A percentile compares a stretch with the other conserved stretches of the same genome.
Conservation (phyloP, 352 stramenopile genomes). For the Phytopythium mirpurense region DNA sequence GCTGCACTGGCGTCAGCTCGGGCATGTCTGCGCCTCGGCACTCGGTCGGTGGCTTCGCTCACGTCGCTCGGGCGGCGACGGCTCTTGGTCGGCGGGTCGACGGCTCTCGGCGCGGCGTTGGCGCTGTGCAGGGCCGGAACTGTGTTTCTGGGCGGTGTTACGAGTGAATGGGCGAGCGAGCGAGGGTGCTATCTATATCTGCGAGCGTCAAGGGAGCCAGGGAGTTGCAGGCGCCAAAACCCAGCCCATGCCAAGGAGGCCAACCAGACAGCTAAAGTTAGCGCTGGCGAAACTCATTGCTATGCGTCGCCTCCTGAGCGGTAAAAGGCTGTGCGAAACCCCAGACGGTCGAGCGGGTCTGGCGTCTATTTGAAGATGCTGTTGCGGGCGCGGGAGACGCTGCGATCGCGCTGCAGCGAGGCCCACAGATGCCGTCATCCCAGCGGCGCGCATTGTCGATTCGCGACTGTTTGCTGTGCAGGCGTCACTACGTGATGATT, state of each 20-base stretch:
- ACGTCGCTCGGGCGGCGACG: slow-evolving; percentile 2
- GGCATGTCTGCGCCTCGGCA: slow-evolving; percentile 12
- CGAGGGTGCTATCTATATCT: neutral
- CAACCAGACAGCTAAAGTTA: no score
- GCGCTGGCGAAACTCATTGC: neutral
- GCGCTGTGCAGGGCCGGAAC: neutral
- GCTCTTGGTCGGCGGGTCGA: neutral
- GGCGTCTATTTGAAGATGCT: neutral
- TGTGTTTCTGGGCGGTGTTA: no score
- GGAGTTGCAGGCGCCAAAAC: neutral
- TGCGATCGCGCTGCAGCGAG: no score
- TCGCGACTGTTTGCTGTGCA: no score
- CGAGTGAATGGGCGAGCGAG: no score
- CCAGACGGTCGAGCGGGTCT: neutral
- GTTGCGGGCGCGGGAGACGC: neutral
- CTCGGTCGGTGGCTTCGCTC: neutral
- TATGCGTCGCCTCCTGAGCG: neutral
- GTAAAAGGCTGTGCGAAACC: neutral
- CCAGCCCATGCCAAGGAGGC: no score
- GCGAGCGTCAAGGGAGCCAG: neutral
- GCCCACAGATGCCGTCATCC: no score
- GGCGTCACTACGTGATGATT: no score
- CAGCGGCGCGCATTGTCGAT: no score
- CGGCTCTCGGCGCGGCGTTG: neutral
- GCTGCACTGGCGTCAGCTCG: slow-evolving; percentile 50